Conservation (phyloP, 371 early-diverging fungal species). For the Polyrhizophydium stewartii region DNA sequence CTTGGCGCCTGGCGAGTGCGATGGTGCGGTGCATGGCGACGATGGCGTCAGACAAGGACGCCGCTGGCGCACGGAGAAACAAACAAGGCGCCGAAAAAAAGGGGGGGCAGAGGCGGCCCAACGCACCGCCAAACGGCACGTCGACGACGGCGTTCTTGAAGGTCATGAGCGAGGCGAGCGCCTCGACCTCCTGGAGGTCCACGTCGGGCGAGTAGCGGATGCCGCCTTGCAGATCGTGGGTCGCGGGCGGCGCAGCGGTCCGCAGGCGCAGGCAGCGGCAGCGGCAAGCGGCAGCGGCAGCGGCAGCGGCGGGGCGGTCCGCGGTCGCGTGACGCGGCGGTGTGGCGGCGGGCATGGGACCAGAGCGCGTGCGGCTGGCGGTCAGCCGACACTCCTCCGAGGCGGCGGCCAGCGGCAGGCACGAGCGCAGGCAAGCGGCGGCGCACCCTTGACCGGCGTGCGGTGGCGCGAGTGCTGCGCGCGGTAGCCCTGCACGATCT, state of each 20-base stretch:
- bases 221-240: constrained; percentile 62
- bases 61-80: too few relatives aligned
- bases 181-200: constrained; percentile 81
- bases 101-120: background rate
- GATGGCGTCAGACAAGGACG: too few relatives aligned
- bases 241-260: too few relatives aligned
- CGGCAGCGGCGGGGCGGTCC: too few relatives aligned
- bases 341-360: too few relatives aligned
- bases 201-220: constrained; percentile 79
- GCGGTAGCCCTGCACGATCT: constrained; percentile 76
- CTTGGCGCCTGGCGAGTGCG: constrained; percentile 61
- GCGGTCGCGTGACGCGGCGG: too few relatives aligned
- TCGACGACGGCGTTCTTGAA: constrained; percentile 91
- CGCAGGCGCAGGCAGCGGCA: too few relatives aligned
- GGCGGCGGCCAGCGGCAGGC: too few relatives aligned
- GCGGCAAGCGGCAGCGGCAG: too few relatives aligned
- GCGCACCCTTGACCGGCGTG: constrained; percentile 65
- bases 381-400: too few relatives aligned
- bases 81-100: background rate
- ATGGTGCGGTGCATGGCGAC: background rate
- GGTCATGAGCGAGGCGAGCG: constrained; percentile 73
- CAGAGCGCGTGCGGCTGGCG: too few relatives aligned
- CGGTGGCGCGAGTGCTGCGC: constrained; percentile 88
- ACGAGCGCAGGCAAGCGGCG: background rate
- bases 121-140: constrained; percentile 70